These are phyloP conservation scores for Lepidium campestre DNA, from an alignment of 441 rosid genomes.

Conservation along the genomic window DNA sequence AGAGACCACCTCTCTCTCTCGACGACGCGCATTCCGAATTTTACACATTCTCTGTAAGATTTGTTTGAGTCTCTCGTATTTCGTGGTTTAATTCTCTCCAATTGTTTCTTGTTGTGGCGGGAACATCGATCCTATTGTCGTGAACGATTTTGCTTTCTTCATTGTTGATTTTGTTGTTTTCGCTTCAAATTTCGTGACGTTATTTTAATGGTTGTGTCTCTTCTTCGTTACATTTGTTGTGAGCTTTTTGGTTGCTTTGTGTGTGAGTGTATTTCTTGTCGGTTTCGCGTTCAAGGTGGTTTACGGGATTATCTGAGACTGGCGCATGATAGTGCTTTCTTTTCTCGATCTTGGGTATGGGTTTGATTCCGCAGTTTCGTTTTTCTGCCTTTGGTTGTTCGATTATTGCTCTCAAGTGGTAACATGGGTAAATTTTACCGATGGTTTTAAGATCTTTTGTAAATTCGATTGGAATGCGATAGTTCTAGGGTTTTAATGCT, in stretches of 20 bases:
- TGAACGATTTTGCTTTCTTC: slow-evolving; percentile 16
- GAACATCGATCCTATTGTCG: slow-evolving; percentile 25
- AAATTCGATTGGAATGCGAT: not conserved
- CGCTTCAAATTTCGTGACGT: not conserved
- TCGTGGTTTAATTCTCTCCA: not conserved
- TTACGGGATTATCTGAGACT: slow-evolving; percentile 11
- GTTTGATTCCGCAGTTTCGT: slow-evolving; percentile 9
- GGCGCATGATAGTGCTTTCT: not conserved
- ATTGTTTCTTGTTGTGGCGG: slow-evolving; percentile 34
- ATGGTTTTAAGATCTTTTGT: not conserved
- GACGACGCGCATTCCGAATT: slow-evolving; percentile 23
- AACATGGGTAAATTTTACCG: not conserved
- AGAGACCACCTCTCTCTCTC: slow-evolving; percentile 11
- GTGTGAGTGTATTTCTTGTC: not conserved
- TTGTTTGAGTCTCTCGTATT: not conserved
- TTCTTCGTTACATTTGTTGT: not conserved
- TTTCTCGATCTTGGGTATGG: slow-evolving; percentile 3
- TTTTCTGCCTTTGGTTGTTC: not conserved
- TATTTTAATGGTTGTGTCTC: not conserved
- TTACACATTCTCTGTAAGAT: slow-evolving; percentile 26
- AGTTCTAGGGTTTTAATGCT: slow-evolving; percentile 26
- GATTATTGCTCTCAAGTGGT: slow-evolving; percentile 17
- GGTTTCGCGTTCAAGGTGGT: slow-evolving; percentile 8
- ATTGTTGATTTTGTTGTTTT: not conserved
- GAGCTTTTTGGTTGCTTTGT: not conserved